Conservation (phyloP, 2,329 filamentous ascomycete species). For the Pyricularia sp. region DNA sequence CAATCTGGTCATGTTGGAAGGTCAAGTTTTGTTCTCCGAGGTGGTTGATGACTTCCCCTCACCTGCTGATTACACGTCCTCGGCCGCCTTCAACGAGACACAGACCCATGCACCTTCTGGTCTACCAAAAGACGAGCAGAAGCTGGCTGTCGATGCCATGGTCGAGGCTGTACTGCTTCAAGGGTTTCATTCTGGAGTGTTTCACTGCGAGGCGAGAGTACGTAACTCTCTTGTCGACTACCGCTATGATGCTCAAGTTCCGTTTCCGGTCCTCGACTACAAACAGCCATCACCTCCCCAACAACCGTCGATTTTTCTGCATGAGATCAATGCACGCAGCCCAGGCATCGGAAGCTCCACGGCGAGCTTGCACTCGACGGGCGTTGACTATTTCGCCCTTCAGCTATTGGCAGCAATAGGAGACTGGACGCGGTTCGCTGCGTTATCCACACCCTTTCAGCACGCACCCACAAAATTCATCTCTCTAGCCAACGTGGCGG, state of each 20-base stretch:
- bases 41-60: constrained; percentile 27
- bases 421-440: constrained; percentile 9
- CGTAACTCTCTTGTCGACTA: constrained; percentile 16
- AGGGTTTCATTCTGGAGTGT: constrained; percentile 18
- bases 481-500: not conserved
- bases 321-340: constrained; percentile 20
- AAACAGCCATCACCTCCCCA: not conserved
- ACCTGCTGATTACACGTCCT: constrained; percentile 13
- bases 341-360: constrained; percentile 17
- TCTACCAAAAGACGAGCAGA: constrained; percentile 9
- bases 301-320: constrained; percentile 12
- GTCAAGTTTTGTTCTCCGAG: constrained; percentile 28
- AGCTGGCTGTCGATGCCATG: constrained; percentile 8
- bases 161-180: constrained; percentile 8
- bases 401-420: constrained; percentile 14
- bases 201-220: constrained; percentile 20
- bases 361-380: constrained; percentile 15
- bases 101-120: constrained; percentile 14
- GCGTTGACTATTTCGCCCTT: constrained; percentile 21
- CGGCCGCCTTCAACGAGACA: constrained; percentile 15
- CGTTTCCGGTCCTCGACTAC: not conserved
- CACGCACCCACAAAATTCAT: not conserved
- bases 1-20: constrained; percentile 28
- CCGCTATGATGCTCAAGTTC: constrained; percentile 10
- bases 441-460: constrained; percentile 14